Base-by-base conservation (phyloP, 345 rosid genomes). In the Arabis alpina region DNA sequence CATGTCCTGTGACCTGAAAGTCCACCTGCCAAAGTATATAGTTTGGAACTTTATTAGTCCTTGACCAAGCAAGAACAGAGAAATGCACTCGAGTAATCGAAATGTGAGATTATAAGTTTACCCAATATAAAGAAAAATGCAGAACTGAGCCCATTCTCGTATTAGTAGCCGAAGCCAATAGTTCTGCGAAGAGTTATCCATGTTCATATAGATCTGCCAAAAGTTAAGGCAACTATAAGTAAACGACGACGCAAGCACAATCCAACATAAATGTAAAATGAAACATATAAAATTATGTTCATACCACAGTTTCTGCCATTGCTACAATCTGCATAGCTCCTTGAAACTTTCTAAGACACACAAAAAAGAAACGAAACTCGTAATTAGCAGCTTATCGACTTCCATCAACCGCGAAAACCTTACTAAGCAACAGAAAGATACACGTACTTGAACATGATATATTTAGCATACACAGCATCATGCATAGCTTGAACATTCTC, bases 321-420 rank as follows among this genome's bases (percentile, higher is more conserved):
- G 87, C 97, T 61, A 87, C 91, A 55, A 93, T 83, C 75, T 90
- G 98, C 97, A 88, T 88, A 59, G 96, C 96, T 55, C 83, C 83
- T 83, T 86, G 97, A 61, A 93, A 93, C 78, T 87, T 93, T 84
- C 98, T 93, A 76, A 53, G 79, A 65, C 19, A 9, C 19, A 64
- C 12, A 47, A 54, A 34, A 66, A 6, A 55, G n/a, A 67, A 49
- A 39, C 2, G 0, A 58, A 57, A n/a, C 34, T 37, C 34, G 14
- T 27, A 54, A 6, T 74, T 50, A 62, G 59, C 48, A 5, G n/a
- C 3, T 64, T 24, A 68, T 42, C 61, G 13, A 64, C n/a, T 55
- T 42, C 37, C 4, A 76, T 71, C 61, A 8, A 55, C 54, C 60
- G 24, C 1, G 10, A 27, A 39, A 11, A 36, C 37, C 3, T 2